Base-by-base conservation (phyloP, 163 green algal genomes). In the Trebouxiophyceae sp. region DNA sequence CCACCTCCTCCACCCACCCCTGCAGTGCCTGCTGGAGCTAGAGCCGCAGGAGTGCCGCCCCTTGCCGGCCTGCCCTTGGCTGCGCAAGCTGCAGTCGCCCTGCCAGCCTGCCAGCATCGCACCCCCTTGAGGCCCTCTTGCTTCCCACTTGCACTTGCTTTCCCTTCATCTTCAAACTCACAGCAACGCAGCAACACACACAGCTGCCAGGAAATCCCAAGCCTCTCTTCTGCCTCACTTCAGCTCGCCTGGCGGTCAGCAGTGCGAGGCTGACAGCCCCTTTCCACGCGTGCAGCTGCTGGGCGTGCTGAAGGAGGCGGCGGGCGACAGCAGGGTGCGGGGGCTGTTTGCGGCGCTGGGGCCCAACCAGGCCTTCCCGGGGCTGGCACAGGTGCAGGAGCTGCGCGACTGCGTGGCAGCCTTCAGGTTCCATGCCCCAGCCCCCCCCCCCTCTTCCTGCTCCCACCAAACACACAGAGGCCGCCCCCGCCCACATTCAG, bases 341-440 rank as follows among this genome's bases (percentile, higher is more conserved):
- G 86, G 84, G 7, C 23, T 92, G 45, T 39, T 89, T 26, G 68
- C 71, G 0, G 45, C 75, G 23, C 24, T 89, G 47, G 78, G 80
- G 3, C 57, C 8, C 16, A 45, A 69, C 3, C 70, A 80, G n/a
- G 44, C 63, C 20, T 72, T 84, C 45, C 63, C 62, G 7, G 85
- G 83, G n/a, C 63, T 90, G 54, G 85, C 85, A 22, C 81, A 83
- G 56, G 69, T 84, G n/a, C 80, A 89, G 76, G 77, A 87, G 63
- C 66, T 87, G 58, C 60, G 81, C 1, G 66, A 74, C n/a, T 78
- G 76, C 0, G 60, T 87, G 4, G 24, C 69, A 0, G 59, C 73
- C 33, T 91, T 91, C 72, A 80, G 79, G 59, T 75, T n/a, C n/a
- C n/a, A n/a, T n/a, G 33, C n/a, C 23, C 54, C 39, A 12, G 58